Base-by-base conservation (phyloP, 148 eudicot genomes). In the Amaranthus palmeri region DNA sequence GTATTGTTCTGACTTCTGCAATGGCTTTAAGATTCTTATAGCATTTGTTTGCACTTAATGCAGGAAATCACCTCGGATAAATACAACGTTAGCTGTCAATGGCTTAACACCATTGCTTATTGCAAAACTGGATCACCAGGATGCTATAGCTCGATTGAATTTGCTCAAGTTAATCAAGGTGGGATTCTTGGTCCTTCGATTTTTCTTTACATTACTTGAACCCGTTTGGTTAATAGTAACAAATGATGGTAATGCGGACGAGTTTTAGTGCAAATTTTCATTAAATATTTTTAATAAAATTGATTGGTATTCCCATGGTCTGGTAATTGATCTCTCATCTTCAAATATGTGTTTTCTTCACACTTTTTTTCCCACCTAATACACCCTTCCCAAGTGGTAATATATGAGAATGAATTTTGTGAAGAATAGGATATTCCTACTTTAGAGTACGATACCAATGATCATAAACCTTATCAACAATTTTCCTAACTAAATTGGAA, bases 101-200 rank as follows among this genome's bases (percentile, higher is more conserved):
- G 97, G 99, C 58, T 85, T 95, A 83, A 95, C 99, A 36, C 92
- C 97, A 0, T 81, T 95, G 84, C 93, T 95, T 53, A 88, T 95
- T 73, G 87, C 85, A 5, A 92, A 92, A 86, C 96, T 95, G 50
- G 96, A 95, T 76, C 96, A 95, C 68, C 99, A 81, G 81, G 99
- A 95, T 87, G 99, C 99, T 57, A 95, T 95, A 72, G 93, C 99
- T 82, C 97, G 99, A 55, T 89, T 95, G 78, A 91, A 95, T 85
- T 78, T 95, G 76, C 93, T 95, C 68, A 92, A 90, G 85, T 72
- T 95, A 65, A 95, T 95, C 52, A 95, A 95, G 97, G 99, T 95
- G 6, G 80, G 53, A 67, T 11, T 59, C 8, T 48, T 45, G 41
- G 13, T n/a, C 61, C 52, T 67, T 54, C 4, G 60, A 13, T 44